Percentiles rank a stretch among this genome's conserved stretches.
phyloP scores from a whole-genome alignment of 805 yeast genomes.

The Ogataea haglerorum region DNA sequence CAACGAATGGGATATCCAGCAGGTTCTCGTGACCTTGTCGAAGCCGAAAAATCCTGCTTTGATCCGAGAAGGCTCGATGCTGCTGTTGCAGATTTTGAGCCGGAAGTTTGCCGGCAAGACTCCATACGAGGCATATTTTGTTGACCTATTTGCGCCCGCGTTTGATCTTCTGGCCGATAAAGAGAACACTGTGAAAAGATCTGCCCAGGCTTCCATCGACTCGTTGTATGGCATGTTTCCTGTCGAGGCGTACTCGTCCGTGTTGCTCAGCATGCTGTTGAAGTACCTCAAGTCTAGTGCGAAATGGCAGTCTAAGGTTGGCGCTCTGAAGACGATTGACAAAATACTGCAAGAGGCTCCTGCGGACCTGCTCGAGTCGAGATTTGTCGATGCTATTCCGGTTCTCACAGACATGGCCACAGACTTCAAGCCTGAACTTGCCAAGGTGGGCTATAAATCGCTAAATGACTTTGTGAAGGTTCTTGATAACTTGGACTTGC shows the following conservation, averaged over 20 bases:
- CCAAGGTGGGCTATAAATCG: constrained; percentile 75
- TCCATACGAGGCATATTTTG: constrained; percentile 72
- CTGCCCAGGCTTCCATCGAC: constrained; percentile 79
- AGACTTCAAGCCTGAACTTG: constrained; percentile 94
- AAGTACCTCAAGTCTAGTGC: constrained; percentile 74
- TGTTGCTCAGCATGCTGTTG: constrained; percentile 58
- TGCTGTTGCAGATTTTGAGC: constrained; percentile 53
- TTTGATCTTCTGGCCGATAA: constrained; percentile 80
- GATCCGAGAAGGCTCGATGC: constrained; percentile 72
- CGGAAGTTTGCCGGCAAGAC: constrained; percentile 61
- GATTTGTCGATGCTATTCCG: constrained; percentile 78
- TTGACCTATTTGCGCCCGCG: constrained; percentile 58
- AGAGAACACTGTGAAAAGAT: constrained; percentile 79
- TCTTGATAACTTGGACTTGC: constrained; percentile 88
- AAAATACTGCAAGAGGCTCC: constrained; percentile 76
- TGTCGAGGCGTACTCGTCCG: constrained; percentile 72
- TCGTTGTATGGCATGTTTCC: constrained; percentile 68
- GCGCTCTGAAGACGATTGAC: constrained; percentile 71
- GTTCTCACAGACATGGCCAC: constrained; percentile 84
- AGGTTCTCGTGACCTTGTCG: constrained; percentile 59
- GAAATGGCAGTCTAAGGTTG: constrained; percentile 89
- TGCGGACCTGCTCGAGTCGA: constrained; percentile 77
- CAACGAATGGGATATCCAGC: constrained; percentile 61
- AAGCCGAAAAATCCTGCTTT: constrained; percentile 73
- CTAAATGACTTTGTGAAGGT: constrained; percentile 71